Conservation (phyloP, 2,329 filamentous ascomycete species). For the Gnomoniopsis sp. region DNA sequence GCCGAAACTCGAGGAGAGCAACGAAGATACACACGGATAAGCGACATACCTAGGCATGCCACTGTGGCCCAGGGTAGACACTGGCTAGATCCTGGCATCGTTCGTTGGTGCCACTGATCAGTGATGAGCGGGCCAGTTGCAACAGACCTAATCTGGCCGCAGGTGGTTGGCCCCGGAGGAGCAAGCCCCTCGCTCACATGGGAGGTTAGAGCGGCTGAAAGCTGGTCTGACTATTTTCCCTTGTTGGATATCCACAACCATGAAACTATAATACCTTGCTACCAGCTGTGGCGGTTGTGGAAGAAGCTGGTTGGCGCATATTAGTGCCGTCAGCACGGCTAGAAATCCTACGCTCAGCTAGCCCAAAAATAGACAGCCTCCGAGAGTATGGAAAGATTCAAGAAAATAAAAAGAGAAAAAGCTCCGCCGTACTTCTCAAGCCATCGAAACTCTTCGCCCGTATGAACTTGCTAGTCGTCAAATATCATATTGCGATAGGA, state of each 20-base stretch:
- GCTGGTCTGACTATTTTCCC: neutral
- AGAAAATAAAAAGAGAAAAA: neutral
- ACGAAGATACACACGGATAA: slow-evolving; percentile 3
- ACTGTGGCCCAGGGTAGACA: slow-evolving; percentile 9
- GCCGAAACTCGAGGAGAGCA: slow-evolving; percentile 1
- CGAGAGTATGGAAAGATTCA: neutral
- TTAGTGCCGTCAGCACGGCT: neutral
- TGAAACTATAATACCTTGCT: neutral
- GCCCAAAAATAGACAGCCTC: neutral
- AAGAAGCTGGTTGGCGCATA: neutral
- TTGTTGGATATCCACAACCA: neutral
- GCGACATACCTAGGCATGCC: slow-evolving; percentile 16
- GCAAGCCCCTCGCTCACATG: neutral
- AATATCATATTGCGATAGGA: neutral
- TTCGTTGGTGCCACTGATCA: neutral
- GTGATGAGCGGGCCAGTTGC: slow-evolving; percentile 2
- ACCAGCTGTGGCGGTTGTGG: no score
- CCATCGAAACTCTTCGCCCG: neutral
- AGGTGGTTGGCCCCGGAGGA: slow-evolving; percentile 1
- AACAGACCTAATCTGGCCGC: slow-evolving; percentile 1
- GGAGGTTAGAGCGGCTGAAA: slow-evolving; percentile 2
- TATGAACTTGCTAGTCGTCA: neutral
- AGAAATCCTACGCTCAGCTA: neutral
- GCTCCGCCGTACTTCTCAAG: neutral
- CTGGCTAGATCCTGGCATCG: slow-evolving; percentile 12